Base-by-base conservation (phyloP, 2,329 filamentous ascomycete species). In the Ophiocordyceps camponoti-rufipedis region DNA sequence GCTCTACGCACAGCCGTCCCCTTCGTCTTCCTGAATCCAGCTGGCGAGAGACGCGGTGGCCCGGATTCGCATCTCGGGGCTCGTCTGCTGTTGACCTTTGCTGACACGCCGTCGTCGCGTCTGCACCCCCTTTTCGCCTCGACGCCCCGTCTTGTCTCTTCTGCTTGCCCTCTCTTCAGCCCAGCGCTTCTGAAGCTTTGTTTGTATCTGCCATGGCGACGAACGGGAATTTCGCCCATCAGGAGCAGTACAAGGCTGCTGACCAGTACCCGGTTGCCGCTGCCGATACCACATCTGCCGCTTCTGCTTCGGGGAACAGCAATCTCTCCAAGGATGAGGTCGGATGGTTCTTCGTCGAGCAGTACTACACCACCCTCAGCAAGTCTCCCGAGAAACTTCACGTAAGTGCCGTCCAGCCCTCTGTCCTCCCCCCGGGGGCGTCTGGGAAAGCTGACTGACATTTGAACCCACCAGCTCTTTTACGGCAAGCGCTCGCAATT, bases 331-430 rank as follows among this genome's bases (percentile, higher is more conserved):
- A 94, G 71, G 87, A 94, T 62, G 86, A 96, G 69, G 87, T 98
- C 54, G 91, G 87, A 65, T 98, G 91, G 91, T 96, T 89, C 70
- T 98, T 98, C 56, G 91, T 98, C 48, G 88, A 96, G 75, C 87
- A 94, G 66, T 98, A 95, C 73, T 98, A 98, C 69, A 96, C 85
- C 55, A 98, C 87, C 50, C 70, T 98, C 59, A 95, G 88, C 78
- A 88, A 89, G 67, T 84, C 72, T 53, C 88, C 91, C 19, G 87
- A 94, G 61, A 93, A 91, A 67, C 83, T 98, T 56, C 89, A 87
- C 60, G 77, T 81, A 66, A 57, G 75, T 66, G 39, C 7, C 4
- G 23, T 23, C 23, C 5, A 23, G 23, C 14, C 13, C 41, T 29
- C 16, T 28, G 28, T 19, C 16, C 18, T 28, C 23, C 12, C 38